Evolutionary conservation across 2,329 filamentous ascomycete genomes (phyloP).

Genomic region (Alternaria brassicicola): DNA sequence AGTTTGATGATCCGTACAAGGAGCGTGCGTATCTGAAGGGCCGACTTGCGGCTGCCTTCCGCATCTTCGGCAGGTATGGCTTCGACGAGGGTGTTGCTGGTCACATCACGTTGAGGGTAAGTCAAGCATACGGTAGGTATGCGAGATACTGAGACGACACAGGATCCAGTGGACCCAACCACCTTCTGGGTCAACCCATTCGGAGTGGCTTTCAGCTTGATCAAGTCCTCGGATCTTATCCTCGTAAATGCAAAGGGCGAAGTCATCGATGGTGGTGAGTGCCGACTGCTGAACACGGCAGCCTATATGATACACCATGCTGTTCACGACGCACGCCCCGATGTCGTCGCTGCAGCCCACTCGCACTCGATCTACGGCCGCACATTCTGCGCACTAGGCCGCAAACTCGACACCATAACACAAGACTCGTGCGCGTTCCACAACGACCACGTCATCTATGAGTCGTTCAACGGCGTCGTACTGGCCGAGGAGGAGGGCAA

Average conservation of each 20-base stretch:
- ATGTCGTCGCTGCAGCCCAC: constrained; percentile 65
- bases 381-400: constrained; percentile 67
- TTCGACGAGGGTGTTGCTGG: constrained; percentile 61
- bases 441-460: constrained; percentile 60
- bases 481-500: constrained; percentile 60
- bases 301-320: constrained; percentile 67
- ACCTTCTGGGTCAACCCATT: constrained; percentile 73
- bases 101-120: constrained; percentile 64
- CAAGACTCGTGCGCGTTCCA: constrained; percentile 64
- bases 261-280: constrained; percentile 66
- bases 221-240: constrained; percentile 71
- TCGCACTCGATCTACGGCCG: constrained; percentile 65
- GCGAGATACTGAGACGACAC: constrained; percentile 2
- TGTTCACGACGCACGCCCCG: constrained; percentile 64
- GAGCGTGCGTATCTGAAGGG: constrained; percentile 48
- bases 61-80: constrained; percentile 49
- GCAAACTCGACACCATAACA: constrained; percentile 63
- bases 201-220: constrained; percentile 65
- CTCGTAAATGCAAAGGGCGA: constrained; percentile 66
- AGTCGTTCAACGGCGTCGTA: constrained; percentile 61
- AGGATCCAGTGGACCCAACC: constrained; percentile 63
- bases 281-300: constrained; percentile 48
- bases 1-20: constrained; percentile 47
- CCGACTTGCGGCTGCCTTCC: constrained; percentile 47
- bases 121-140: constrained; percentile 1